Conservation (phyloP, 1,284 basidiomycete species). For the Pseudozyma sp. region DNA sequence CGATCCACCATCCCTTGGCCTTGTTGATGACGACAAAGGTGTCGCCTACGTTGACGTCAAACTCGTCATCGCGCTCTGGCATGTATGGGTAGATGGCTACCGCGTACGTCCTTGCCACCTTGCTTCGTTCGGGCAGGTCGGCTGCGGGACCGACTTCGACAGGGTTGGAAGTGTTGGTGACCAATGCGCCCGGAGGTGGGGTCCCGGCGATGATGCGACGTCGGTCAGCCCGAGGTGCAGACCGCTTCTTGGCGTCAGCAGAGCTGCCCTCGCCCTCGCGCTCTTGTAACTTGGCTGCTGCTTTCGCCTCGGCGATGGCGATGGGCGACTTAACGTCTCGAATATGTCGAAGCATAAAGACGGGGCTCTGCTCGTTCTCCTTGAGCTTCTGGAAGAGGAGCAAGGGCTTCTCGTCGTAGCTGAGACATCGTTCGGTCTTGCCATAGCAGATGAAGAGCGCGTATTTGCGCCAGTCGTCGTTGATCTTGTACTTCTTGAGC, state of each 20-base stretch:
- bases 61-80: slow-evolving; percentile 96
- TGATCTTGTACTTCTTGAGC: slow-evolving; percentile 98
- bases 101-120: slow-evolving; percentile 74
- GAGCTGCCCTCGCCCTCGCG: slow-evolving; percentile 12
- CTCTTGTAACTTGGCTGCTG: slow-evolving; percentile 47
- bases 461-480: slow-evolving; percentile 98
- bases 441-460: slow-evolving; percentile 99
- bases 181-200: slow-evolving; percentile 34
- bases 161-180: slow-evolving; percentile 27
- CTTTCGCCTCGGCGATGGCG: slow-evolving; percentile 64
- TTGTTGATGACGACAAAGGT: slow-evolving; percentile 90
- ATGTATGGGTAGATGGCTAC: slow-evolving; percentile 94
- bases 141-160: slow-evolving; percentile 56
- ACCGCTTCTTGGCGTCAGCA: slow-evolving; percentile 18
- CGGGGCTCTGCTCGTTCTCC: slow-evolving; percentile 94
- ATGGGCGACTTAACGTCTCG: slow-evolving; percentile 93
- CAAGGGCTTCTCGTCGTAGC: slow-evolving; percentile 97
- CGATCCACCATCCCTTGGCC: slow-evolving; percentile 98
- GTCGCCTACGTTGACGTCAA: slow-evolving; percentile 85
- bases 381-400: slow-evolving; percentile 96
- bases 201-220: slow-evolving; percentile 32
- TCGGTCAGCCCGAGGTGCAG: slow-evolving; percentile 31
- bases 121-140: slow-evolving; percentile 37
- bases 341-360: slow-evolving; percentile 98
- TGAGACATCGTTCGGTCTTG: slow-evolving; percentile 88